phyloP scores from a whole-genome alignment of 768 basidiomycete genomes.

The Lactarius vividus region DNA sequence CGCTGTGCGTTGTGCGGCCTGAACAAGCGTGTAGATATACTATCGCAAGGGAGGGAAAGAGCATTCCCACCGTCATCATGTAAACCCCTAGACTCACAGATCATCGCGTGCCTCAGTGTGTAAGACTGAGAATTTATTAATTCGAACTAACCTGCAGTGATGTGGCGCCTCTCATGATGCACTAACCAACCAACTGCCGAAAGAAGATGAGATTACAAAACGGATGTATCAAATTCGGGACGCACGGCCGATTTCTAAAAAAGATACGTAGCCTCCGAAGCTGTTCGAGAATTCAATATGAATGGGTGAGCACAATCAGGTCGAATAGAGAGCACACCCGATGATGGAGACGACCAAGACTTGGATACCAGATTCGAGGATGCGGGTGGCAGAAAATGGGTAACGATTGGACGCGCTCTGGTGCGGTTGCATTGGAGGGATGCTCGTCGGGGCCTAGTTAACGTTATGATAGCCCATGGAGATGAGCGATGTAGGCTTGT shows the following conservation, averaged over 20 bases:
- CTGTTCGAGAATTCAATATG: constrained; percentile 4
- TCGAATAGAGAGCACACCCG: constrained; percentile 11
- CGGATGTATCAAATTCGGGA: not conserved
- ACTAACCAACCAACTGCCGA: constrained; percentile 26
- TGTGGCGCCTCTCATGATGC: constrained; percentile 12
- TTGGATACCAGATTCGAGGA: constrained; percentile 21
- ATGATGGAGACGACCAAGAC: constrained; percentile 21
- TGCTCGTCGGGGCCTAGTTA: not conserved
- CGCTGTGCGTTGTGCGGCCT: constrained; percentile 25
- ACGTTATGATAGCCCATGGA: not conserved
- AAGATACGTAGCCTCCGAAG: constrained; percentile 23
- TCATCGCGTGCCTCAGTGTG: not conserved
- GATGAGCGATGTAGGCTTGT: not conserved
- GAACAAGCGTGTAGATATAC: constrained; percentile 23
- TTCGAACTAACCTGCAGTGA: constrained; percentile 17
- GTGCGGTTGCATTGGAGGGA: constrained; percentile 4
- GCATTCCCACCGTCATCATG: constrained; percentile 7
- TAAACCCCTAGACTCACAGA: constrained; percentile 14
- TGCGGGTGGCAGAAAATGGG: not conserved
- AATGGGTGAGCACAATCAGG: not conserved
- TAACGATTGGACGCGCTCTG: not conserved
- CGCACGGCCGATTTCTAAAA: constrained; percentile 27
- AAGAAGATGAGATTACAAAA: not conserved
- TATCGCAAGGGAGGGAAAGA: constrained; percentile 18
- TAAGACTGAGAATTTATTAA: too few relatives aligned